Base-by-base conservation (phyloP, 257 asterid genomes). In the Fraxinus anomala region DNA sequence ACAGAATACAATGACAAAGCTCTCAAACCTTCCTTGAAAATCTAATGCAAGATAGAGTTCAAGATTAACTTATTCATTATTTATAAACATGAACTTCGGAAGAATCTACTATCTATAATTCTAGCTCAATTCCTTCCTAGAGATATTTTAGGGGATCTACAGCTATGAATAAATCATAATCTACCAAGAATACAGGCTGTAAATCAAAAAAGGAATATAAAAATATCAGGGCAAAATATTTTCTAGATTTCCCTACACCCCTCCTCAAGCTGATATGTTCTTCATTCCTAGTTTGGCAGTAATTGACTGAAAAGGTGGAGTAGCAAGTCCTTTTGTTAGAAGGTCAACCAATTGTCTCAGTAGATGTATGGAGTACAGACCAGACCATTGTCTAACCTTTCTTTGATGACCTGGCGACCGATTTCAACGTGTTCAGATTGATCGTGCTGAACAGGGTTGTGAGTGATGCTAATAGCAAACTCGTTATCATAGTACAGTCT, bases 1-100 rank as follows among this genome's bases (percentile, higher is more conserved):
- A 14, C 21, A 5, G 21, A 47, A 47, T 47, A 59, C 40, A 21
- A 14, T 70, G 42, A 78, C 65, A 70, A 68, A 56, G 39, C 66
- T 56, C 34, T 54, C 76, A 51, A 65, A 31, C 33, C 44, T 73
- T 44, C 23, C 73, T 72, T 65, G 34, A 72, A 28, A 49, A 19
- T 59, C n/a, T 23, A 51, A 47, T 16, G n/a, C 59, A 16, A 47
- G 59, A 47, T 47, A 47, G 59, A 47, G 59, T 31, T 12, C 63
- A 36, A 42, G 51, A 33, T n/a, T 66, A n/a, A 37, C 54, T 30
- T 74, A 28, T 5, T 67, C 11, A 69, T 21, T 56, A 16, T 68
- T 21, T 42, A 12, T 11, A 13, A 42, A 39, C 73, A 5, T 61
- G 70, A 74, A 10, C 30, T 39, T 14, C 10, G 4, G 17, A 31